Base-by-base conservation (phyloP, 768 basidiomycete species). In the Pleurotus ostreatus region DNA sequence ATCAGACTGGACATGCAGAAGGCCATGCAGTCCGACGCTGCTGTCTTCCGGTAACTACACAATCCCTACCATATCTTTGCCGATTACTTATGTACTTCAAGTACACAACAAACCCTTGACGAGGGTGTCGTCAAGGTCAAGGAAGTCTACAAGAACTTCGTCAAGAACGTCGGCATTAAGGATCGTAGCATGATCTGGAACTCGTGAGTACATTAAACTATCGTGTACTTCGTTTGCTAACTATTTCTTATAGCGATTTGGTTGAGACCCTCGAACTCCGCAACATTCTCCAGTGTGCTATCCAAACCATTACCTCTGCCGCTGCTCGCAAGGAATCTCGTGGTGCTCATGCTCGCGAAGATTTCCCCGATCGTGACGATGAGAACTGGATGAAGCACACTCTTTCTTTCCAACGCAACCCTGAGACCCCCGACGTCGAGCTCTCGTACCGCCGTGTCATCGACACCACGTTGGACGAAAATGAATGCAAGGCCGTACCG, bases 141-240 rank as follows among this genome's bases (percentile, higher is more conserved):
- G 56, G 76, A 79, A 41, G 93, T 98, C 63, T 95, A 95, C 80
- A 84, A 88, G 67, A 92, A 82, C 66, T 98, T 86, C 72, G 39
- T 53, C 18, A 80, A 88, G 62, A 82, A 96, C 44, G 90, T 99
- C 61, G 92, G 95, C 54, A 92, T 97, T 78, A 94, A 97, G 78
- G 97, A 98, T 72, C 82, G 97, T 67, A 93, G 92, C 74, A 92
- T 98, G 95, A 97, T 98, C 72, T 99, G 96, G 97, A 98, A 98
- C 77, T 92, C 93, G 94, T 96, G 66, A 60, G 92, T 41, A 22
- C 20, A 23, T 49, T 48, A 39, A 34, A 6, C 38, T 22, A 8
- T 12, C 45, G n/a, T 34, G 12, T 39, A 37, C 39, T 25, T 59
- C 25, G 22, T 45, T 25, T 44, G 3, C 49, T 40, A 15, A 57